Percentiles rank a stretch among this genome's conserved stretches.
Evolutionary conservation across 768 basidiomycete species (phyloP).

Genomic region (Gymnopilus junonius): DNA sequence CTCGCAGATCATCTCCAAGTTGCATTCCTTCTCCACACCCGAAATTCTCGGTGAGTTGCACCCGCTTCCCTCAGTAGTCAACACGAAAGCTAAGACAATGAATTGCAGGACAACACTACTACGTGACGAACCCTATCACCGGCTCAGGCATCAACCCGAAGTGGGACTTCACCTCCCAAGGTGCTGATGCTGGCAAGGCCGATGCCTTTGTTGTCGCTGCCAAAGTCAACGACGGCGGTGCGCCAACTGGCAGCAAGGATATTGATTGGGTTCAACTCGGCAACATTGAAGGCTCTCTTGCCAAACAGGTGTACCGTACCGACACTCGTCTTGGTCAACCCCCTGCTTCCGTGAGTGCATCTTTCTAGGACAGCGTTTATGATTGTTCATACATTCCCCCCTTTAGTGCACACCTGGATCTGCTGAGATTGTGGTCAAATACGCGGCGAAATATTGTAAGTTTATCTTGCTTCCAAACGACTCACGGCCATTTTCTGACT

Average conservation of each 20-base stretch:
- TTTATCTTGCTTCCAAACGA: background rate
- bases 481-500: background rate
- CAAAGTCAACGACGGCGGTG: conserved; percentile 38
- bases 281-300: conserved; percentile 46
- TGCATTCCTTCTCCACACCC: conserved; percentile 14
- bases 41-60: conserved; percentile 34
- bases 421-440: conserved; percentile 44
- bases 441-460: conserved; percentile 51
- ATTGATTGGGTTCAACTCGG: conserved; percentile 56
- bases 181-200: conserved; percentile 35
- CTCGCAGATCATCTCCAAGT: conserved; percentile 20
- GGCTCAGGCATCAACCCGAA: conserved; percentile 45
- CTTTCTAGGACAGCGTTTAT: background rate
- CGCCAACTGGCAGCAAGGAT: conserved; percentile 41
- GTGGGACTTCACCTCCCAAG: conserved; percentile 54
- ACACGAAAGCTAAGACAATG: background rate
- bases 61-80: background rate
- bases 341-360: conserved; percentile 41
- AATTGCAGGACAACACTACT: conserved; percentile 53
- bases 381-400: background rate
- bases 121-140: conserved; percentile 48
- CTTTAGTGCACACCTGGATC: conserved; percentile 40
- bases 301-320: conserved; percentile 50
- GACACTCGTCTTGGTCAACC: conserved; percentile 56
- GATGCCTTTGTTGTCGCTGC: conserved; percentile 47